Base-by-base conservation (phyloP, 192 early-diverging fungal genomes). In the Umbelopsis sp. region DNA sequence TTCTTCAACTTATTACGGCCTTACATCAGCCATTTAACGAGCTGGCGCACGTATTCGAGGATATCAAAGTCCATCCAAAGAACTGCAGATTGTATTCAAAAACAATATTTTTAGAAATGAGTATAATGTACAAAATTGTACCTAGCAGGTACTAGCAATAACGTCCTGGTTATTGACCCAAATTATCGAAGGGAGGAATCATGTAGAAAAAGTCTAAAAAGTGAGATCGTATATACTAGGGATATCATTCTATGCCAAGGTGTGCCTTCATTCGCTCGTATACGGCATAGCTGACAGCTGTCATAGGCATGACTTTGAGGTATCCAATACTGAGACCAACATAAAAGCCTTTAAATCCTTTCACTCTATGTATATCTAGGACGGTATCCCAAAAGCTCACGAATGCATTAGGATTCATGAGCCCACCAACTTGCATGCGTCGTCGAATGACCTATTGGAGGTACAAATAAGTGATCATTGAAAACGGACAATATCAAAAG, bases 291-390 rank as follows among this genome's bases (percentile, higher is more conserved):
- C 87, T 88, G 20, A 95, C 89, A 8, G 93, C 95, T 70, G 88
- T 88, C 95, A 99, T 96, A 0, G 97, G 97, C 30, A 88, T 87
- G 3, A 99, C 91, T 78, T 99, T 99, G 73, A 99, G 76, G 77
- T 94, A 99, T 41, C 97, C 97, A 77, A 99, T 99, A 30, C 89
- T 94, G 50, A 99, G 82, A n/a, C 97, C 97, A 13, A 99, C 94
- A 87, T 90, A 99, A 79, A 97, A 97, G 8, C 97, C 97, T 30
- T 87, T 85, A 49, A 86, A 78, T 23, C 96, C 96, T 22, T 84
- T 83, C 44, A 76, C 74, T 41, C 64, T 50, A 77, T 88, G 93
- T 64, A 99, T 91, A 6, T 80, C 78, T 47, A 73, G 78, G 3
- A 84, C 82, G 16, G 91, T 91, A 37, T 88, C 81, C 66, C 67